Conservation (phyloP, 139 green algal genomes). For the Haematococcus sp. region DNA sequence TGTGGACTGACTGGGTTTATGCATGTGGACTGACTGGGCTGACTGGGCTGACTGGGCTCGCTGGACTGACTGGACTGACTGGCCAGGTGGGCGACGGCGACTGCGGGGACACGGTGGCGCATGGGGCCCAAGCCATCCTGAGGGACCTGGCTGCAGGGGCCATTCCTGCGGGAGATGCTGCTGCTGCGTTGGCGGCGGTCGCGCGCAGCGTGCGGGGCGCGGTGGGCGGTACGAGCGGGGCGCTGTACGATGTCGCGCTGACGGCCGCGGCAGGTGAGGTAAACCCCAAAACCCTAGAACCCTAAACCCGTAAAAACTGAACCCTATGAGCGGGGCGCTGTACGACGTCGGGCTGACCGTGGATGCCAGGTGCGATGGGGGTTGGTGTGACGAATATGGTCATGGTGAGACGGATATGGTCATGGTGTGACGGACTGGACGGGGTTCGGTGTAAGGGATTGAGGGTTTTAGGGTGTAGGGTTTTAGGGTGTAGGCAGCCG, state of each 20-base stretch:
- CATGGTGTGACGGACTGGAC: background rate
- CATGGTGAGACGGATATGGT: background rate
- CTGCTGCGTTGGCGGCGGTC: slow-evolving; percentile 9
- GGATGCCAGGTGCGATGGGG: no score
- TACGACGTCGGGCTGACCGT: slow-evolving; percentile 53
- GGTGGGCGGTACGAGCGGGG: slow-evolving; percentile 75
- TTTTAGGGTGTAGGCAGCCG: no score
- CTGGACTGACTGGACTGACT: no score
- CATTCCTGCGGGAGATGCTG: slow-evolving; percentile 20
- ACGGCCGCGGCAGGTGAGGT: slow-evolving; percentile 33
- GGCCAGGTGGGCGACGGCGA: slow-evolving; percentile 80
- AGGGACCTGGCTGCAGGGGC: slow-evolving; percentile 12
- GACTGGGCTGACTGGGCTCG: no score
- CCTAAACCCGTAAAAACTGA: no score
- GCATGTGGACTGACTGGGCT: no score
- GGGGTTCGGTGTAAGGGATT: background rate
- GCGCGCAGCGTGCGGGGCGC: slow-evolving; percentile 27
- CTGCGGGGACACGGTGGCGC: slow-evolving; percentile 71
- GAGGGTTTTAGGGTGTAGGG: no score
- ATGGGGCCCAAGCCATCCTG: slow-evolving; percentile 52
- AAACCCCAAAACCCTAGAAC: no score
- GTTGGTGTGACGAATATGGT: no score
- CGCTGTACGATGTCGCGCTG: slow-evolving; percentile 52
- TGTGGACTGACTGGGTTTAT: no score
- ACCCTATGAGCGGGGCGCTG: slow-evolving; percentile 63